These are phyloP conservation scores for Euryodendron excelsum DNA, from an alignment of 148 eudicot genomes.

Conservation along the genomic window DNA sequence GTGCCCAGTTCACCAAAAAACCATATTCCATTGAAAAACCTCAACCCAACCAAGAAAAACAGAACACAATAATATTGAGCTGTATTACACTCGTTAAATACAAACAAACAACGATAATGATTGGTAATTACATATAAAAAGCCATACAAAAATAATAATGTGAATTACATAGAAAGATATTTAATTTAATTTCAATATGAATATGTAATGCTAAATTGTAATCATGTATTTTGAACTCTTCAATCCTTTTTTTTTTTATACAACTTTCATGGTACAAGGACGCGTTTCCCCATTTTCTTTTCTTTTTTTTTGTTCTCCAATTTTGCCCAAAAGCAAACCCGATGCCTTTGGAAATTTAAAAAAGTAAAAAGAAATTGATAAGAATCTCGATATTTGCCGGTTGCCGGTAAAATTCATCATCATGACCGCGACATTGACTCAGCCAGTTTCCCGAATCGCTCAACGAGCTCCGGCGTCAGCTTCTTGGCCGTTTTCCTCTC, in stretches of 20 bases:
- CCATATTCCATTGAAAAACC: no score
- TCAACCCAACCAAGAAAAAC: no score
- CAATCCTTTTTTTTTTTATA: conserved; percentile 3
- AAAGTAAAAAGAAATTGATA: conserved; percentile 6
- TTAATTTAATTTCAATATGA: no score
- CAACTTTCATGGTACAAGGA: conserved; percentile 25
- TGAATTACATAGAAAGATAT: no score
- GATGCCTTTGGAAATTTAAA: background rate
- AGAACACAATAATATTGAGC: no score
- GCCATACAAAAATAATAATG: no score
- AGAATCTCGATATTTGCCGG: conserved; percentile 24
- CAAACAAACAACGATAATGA: no score
- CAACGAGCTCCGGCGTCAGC: conserved; percentile 69
- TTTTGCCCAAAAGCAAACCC: conserved; percentile 19
- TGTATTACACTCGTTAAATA: no score
- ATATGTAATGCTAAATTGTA: no score
- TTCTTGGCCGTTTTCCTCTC: conserved; percentile 57
- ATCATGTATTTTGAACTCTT: background rate
- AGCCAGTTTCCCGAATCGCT: conserved; percentile 67
- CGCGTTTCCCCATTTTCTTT: conserved; percentile 13
- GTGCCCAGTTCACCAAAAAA: no score
- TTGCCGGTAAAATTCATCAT: conserved; percentile 23
- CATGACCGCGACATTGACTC: conserved; percentile 57
- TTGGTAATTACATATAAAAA: no score
- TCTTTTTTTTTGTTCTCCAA: conserved; percentile 4